Evolutionary conservation across 495 filamentous ascomycete species (phyloP), one percentile per base, ranked within the genome.

Genomic region (Lepraria neglecta): DNA sequence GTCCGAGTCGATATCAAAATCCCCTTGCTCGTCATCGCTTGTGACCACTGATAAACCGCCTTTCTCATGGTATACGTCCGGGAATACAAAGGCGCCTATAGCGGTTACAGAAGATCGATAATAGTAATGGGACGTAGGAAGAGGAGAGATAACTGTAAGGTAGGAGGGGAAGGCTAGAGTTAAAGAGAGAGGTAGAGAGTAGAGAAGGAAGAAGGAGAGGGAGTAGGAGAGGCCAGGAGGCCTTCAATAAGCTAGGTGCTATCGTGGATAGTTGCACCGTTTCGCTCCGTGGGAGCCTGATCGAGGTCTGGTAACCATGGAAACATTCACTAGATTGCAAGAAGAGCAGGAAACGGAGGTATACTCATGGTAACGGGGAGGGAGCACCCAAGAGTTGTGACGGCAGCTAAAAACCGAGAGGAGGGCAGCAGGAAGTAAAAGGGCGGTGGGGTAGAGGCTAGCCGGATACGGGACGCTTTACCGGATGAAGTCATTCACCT

Each of bases 21-120:
- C 30, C 67, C 62, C 43, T 62, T 68, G n/a, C 60, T 68, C 48
- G 53, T 62, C 9, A 60, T 65, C 6, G 64, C 66, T 28, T 31
- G 6, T 15, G 38, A 65, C 21, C 62, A 68, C 2, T 15, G 47
- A 60, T 51, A 63, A 17, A 40, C 42, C 42, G 57, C 60, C 51
- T 71, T 58, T 42, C 64, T 70, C 54, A 60, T 12, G 24, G 33
- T 60, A 60, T 19, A 9, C 50, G 33, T 52, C n/a, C 5, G 1
- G 47, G 35, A 61, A 61, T 46, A n/a, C 6, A 56, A 61, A 61
- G 48, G 27, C 59, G 50, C 59, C 31, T 12, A 56, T 61, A 30
- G 50, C 14, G 28, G 19, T 61, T 3, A 54, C 7, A n/a, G 50
- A 56, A 61, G 59, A 61, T 17, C 19, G 0, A 54, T 2, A 19